Evolutionary conservation across 2,329 filamentous ascomycete species (phyloP).

Genomic region (Nemania sp.): DNA sequence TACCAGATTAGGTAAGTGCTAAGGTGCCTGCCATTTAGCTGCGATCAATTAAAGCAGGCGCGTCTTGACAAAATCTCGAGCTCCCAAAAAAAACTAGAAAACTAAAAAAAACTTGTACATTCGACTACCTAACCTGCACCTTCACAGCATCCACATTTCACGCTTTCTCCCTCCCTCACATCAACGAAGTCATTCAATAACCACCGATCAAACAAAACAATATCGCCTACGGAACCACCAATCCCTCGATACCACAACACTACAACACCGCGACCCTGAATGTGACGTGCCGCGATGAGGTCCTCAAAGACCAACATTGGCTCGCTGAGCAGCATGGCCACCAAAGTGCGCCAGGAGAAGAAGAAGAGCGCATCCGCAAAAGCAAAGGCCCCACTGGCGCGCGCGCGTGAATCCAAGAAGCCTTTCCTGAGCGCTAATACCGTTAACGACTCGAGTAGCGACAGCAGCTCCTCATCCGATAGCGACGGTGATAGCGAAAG

Average conservation of each 20-base stretch:
- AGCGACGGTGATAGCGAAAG: conserved; percentile 37
- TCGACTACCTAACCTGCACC: not conserved
- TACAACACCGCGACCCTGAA: not conserved
- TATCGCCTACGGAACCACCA: not conserved
- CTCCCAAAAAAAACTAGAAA: conserved; percentile 20
- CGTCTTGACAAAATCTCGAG: conserved; percentile 2
- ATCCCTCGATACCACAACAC: not conserved
- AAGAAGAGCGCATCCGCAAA: conserved; percentile 31
- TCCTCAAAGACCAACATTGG: conserved; percentile 26
- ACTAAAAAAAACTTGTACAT: conserved; percentile 16
- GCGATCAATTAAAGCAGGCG: conserved; percentile 5
- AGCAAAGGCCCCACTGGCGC: conserved; percentile 23
- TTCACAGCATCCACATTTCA: conserved; percentile 12
- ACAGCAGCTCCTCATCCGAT: conserved; percentile 42
- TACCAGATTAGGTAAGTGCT: no score
- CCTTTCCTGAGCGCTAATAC: conserved; percentile 27
- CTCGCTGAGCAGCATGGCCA: conserved; percentile 34
- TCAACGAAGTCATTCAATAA: not conserved
- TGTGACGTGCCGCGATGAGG: conserved; percentile 23
- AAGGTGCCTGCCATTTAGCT: not conserved
- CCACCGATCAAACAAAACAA: not conserved
- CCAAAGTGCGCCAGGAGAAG: conserved; percentile 35
- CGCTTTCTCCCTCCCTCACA: not conserved
- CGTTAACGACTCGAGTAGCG: conserved; percentile 37
- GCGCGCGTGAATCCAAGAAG: conserved; percentile 26